Percentiles rank a stretch among this genome's conserved stretches.
phyloP scores from a whole-genome alignment of 768 basidiomycete species.

The Tricholoma sp. region DNA sequence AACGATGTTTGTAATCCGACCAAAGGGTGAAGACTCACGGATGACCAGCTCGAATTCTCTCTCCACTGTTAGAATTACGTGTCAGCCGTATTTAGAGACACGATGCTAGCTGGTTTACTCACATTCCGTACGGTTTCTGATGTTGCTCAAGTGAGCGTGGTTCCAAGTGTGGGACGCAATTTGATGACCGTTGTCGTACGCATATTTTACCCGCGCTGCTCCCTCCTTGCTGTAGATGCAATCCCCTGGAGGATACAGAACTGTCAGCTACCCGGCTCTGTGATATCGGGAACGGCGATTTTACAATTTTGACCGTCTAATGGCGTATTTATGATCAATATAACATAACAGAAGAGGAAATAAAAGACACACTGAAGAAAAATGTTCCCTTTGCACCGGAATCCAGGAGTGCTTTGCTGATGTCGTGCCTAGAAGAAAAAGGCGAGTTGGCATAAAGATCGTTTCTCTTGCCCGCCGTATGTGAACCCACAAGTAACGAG shows the following conservation, averaged over 20 bases:
- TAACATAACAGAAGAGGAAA: background rate
- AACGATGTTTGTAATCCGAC: background rate
- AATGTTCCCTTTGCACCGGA: conserved; percentile 25
- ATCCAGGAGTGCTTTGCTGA: conserved; percentile 20
- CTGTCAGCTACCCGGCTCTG: too few species aligned
- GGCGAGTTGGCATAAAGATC: background rate
- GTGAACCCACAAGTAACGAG: conserved; percentile 26
- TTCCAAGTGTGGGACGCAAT: conserved; percentile 45
- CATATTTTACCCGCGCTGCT: conserved; percentile 27
- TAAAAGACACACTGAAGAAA: conserved; percentile 15
- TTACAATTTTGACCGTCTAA: conserved; percentile 26
- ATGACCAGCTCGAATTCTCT: background rate
- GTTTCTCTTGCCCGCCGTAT: background rate
- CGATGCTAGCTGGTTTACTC: background rate
- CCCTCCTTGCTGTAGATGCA: conserved; percentile 33
- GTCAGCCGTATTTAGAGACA: background rate
- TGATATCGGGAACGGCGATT: background rate
- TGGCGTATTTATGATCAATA: background rate
- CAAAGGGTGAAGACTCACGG: background rate
- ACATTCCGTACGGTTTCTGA: too few species aligned
- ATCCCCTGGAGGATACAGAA: too few species aligned
- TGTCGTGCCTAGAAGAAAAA: conserved; percentile 23
- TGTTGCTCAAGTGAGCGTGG: conserved; percentile 29
- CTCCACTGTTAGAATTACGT: background rate
- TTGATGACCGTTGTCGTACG: conserved; percentile 37